Conservation (phyloP, 2,329 filamentous ascomycete genomes). For the Endothia cerciana region DNA sequence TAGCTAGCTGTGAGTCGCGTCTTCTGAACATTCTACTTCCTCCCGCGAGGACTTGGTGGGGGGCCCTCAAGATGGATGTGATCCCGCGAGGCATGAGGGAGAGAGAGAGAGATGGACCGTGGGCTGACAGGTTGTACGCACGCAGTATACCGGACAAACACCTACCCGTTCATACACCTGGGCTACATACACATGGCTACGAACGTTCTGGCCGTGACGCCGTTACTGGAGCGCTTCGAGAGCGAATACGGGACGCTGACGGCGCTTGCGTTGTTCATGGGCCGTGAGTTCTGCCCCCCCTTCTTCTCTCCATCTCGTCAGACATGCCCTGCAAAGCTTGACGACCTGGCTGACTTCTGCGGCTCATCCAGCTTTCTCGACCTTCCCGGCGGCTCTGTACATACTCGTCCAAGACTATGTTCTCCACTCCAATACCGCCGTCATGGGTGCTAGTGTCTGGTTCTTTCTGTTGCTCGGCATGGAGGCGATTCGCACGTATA, state of each 20-base stretch:
- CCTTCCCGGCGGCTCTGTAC: constrained; percentile 82
- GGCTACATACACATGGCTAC: constrained; percentile 80
- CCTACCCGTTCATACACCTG: constrained; percentile 84
- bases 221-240: constrained; percentile 93
- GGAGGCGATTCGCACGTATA: constrained; percentile 85
- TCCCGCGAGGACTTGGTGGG: neutral
- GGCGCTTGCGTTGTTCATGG: constrained; percentile 84
- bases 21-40: neutral
- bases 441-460: constrained; percentile 90
- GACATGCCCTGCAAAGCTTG: neutral
- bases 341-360: constrained; percentile 17
- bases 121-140: constrained; percentile 42
- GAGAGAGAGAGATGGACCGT: neutral
- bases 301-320: neutral
- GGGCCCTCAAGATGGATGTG: constrained; percentile 15
- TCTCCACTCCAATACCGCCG: constrained; percentile 69
- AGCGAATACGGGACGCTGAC: constrained; percentile 88
- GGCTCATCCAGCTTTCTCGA: constrained; percentile 65
- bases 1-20: constrained; percentile 67
- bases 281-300: constrained; percentile 66
- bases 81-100: neutral
- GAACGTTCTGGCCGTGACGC: constrained; percentile 79
- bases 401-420: constrained; percentile 76
- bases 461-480: constrained; percentile 85
- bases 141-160: constrained; percentile 88